Evolutionary conservation across 176 grass and related monocot species (phyloP), one percentile per base, ranked within the genome.

Genomic region (Cenchrus americanus): DNA sequence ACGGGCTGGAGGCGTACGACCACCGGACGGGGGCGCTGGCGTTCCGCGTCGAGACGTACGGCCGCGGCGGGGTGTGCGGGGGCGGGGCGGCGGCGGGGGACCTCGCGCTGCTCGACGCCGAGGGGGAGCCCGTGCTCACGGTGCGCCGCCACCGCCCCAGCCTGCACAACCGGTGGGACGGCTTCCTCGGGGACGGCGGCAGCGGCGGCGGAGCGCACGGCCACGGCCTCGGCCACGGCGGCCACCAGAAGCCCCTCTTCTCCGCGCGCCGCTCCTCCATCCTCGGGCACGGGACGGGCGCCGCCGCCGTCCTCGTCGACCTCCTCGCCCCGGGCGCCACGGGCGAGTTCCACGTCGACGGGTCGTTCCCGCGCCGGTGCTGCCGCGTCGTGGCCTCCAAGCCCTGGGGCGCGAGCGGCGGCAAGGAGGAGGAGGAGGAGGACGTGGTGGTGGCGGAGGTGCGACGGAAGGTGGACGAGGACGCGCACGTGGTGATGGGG

Each of bases 121-220:
- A 6, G 19, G 96, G 96, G 8, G 61, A 80, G 30, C 73, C 96
- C 60, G 81, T 99, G 24, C 85, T 99, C 18, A 91, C 96, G 5
- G 75, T 99, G 21, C 89, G 93, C 49, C 76, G 92, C 14, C 91
- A 86, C 87, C 75, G 96, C 51, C 96, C 93, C 43, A 99, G 96
- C 88, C 85, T 99, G 83, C 96, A 96, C 86, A 78, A 90, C 52
- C 86, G 96, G 69, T 99, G 96, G 96, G 96, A 99, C 62, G 96
- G 91, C 9, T 99, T 92, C 88, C 66, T 86, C 3, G 96, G 96
- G 2, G 96, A 96, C 85, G 84, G 77, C 72, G 37, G 27, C 40
- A 22, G 34, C 37, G 5, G 88, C 62, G 11, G 27, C 2, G 27
- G 27, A 30, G 27, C 27, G 27, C 27, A 30, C 27, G 27, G 27